A percentile compares a stretch with the other conserved stretches of the same genome.
These are phyloP conservation scores for Dentiscutata heterogama DNA, from an alignment of 371 early-diverging fungal species.

Conservation along the genomic window DNA sequence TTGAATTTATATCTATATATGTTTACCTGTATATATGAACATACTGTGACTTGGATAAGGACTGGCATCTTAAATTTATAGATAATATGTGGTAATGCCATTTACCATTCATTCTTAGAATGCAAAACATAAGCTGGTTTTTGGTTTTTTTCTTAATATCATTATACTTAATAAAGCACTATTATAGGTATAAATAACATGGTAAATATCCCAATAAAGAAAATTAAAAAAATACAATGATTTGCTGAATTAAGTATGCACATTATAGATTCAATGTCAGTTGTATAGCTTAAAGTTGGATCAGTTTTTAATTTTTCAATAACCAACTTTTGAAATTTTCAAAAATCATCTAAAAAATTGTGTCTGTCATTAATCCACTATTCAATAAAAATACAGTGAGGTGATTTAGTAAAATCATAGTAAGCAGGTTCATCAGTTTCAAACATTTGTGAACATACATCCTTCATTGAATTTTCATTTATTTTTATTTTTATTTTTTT, in stretches of 20 bases:
- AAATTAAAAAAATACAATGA: slow-evolving; percentile 25
- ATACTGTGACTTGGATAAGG: slow-evolving; percentile 37
- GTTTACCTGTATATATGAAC: slow-evolving; percentile 41
- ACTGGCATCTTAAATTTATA: slow-evolving; percentile 44
- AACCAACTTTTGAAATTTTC: slow-evolving; percentile 36
- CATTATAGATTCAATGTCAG: slow-evolving; percentile 37
- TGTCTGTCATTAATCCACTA: slow-evolving; percentile 37
- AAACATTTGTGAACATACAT: slow-evolving; percentile 35
- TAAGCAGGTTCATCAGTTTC: slow-evolving; percentile 4
- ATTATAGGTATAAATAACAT: slow-evolving; percentile 36
- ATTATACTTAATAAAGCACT: slow-evolving; percentile 40
- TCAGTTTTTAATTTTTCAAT: slow-evolving; percentile 40
- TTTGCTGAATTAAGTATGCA: slow-evolving; percentile 4
- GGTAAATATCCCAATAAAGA: slow-evolving; percentile 17
- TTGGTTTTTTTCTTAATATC: slow-evolving; percentile 38
- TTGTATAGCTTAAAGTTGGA: slow-evolving; percentile 33
- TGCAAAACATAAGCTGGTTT: slow-evolving; percentile 36
- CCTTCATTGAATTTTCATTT: slow-evolving; percentile 19
- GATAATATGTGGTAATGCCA: slow-evolving; percentile 40
- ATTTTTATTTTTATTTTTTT: slow-evolving; percentile 33
- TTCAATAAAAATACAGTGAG: slow-evolving; percentile 33
- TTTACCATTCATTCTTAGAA: slow-evolving; percentile 35
- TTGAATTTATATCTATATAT: slow-evolving; percentile 31
- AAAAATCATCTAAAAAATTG: slow-evolving; percentile 37
- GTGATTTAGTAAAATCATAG: slow-evolving; percentile 12